These are phyloP conservation scores for Acanthamoeba castellanii DNA, from an alignment of 208 protist species.

Conservation along the genomic window DNA sequence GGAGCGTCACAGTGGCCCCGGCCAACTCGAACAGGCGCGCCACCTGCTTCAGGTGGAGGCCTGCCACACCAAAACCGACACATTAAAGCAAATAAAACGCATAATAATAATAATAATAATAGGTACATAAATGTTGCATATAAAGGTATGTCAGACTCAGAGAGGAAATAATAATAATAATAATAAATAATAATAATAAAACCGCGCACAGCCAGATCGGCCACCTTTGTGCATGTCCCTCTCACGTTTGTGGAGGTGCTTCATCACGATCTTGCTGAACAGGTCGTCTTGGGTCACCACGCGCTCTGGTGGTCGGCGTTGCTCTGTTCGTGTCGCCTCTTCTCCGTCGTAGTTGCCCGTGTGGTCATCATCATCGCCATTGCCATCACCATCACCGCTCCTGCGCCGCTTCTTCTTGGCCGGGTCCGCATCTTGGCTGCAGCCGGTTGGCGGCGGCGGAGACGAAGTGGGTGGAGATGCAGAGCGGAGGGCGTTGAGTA, in stretches of 20 bases:
- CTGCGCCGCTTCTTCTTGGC: not conserved
- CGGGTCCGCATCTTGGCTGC: not conserved
- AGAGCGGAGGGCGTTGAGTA: not conserved
- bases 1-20: not conserved
- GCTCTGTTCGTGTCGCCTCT: not conserved
- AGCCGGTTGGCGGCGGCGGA: not conserved
- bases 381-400: not conserved
- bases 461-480: not conserved
- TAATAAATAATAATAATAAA: not conserved
- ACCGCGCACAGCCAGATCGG: too few species aligned
- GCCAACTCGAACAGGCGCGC: not conserved
- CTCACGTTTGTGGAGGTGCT: not conserved
- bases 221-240: conserved; percentile 16
- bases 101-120: too few species aligned
- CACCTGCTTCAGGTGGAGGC: not conserved
- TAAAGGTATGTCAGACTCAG: too few species aligned
- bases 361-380: too few species aligned
- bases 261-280: not conserved
- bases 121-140: too few species aligned
- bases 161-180: not conserved
- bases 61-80: not conserved
- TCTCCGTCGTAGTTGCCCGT: too few species aligned
- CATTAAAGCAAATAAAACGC: too few species aligned
- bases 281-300: not conserved
- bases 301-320: not conserved